Base-by-base conservation (phyloP, 2,329 filamentous ascomycete species). In the Epichloe hybrida region DNA sequence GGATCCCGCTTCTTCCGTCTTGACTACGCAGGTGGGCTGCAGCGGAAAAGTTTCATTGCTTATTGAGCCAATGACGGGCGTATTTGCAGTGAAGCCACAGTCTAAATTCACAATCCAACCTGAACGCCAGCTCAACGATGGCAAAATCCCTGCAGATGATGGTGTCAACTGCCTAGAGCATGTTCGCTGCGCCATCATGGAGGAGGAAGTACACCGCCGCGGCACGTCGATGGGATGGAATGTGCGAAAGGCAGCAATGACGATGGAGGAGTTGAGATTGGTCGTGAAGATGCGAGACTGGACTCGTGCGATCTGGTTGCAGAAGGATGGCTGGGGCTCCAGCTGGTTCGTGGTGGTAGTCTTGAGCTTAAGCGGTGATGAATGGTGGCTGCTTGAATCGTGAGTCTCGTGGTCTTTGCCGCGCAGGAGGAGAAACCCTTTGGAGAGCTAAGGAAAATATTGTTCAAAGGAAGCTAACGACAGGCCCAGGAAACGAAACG, bases 31-130 rank as follows among this genome's bases (percentile, higher is more conserved):
- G 56, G 71, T 95, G 31, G 84, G 85, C 4, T 71, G 74, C n/a
- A 71, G 75, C 27, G 74, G 80, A 50, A 69, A 73, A 38, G 68
- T 85, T 36, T 77, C 72, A 5, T 66, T 95, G 31, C 74, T 78
- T 17, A 74, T 96, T 45, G 88, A 95, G 57, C 81, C 85, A 0
- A 80, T 86, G 27, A 89, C 86, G 0, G 93, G 93, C n/a, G 69
- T 75, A 11, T 84, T 89, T 54, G 79, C 81, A 9, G 66, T 95
- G 38, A 78, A 80, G 52, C 86, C 88, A 53, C 76, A 77, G 48
- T 78, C 79, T 3, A 73, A 71, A 52, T 68, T 75, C 43, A 72
- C 76, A 4, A 69, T 72, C 8, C 72, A 79, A 20, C 73, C 75
- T 17, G 87, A 95, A 61, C 70, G 69, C 35, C 77, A 76, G 36